A percentile compares a stretch with the other conserved stretches of the same genome.
phyloP scores from a whole-genome alignment of 148 eudicot species.

The Drosera capensis region DNA sequence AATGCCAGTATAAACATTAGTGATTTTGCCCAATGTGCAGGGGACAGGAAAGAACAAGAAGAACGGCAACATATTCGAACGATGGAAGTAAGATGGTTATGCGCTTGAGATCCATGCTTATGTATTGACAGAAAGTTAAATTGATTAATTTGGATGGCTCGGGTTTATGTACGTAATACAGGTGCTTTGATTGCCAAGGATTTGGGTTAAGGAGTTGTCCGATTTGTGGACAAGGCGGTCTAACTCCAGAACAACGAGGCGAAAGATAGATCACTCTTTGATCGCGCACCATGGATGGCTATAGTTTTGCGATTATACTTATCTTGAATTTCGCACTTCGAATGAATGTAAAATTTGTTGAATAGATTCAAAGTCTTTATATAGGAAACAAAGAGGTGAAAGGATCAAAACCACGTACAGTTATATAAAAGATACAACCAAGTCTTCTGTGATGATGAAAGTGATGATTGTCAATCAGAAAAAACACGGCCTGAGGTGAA shows the following conservation, averaged over 20 bases:
- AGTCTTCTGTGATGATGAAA: too few species aligned
- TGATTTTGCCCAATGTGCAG: conserved; percentile 18
- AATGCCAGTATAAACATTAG: too few species aligned
- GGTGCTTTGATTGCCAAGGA: conserved; percentile 92
- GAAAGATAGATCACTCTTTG: conserved; percentile 57
- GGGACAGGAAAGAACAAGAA: conserved; percentile 91
- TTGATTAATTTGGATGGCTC: not conserved
- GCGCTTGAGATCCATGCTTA: not conserved
- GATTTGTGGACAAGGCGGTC: conserved; percentile 67
- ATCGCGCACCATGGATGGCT: too few species aligned
- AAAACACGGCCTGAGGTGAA: too few species aligned
- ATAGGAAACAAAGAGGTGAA: too few species aligned
- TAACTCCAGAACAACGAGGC: conserved; percentile 87
- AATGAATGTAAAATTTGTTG: too few species aligned
- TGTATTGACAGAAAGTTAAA: not conserved
- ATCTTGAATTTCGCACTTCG: too few species aligned
- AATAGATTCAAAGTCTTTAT: too few species aligned
- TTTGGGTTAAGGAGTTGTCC: conserved; percentile 78
- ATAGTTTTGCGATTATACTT: too few species aligned
- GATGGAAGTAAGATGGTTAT: conserved; percentile 65
- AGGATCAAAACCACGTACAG: too few species aligned
- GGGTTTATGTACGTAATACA: conserved; percentile 6
- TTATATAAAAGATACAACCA: too few species aligned
- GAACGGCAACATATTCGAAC: conserved; percentile 89
- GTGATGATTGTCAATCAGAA: too few species aligned